Conservation (phyloP, 345 rosid species). For the Odontarrhena argentea region DNA sequence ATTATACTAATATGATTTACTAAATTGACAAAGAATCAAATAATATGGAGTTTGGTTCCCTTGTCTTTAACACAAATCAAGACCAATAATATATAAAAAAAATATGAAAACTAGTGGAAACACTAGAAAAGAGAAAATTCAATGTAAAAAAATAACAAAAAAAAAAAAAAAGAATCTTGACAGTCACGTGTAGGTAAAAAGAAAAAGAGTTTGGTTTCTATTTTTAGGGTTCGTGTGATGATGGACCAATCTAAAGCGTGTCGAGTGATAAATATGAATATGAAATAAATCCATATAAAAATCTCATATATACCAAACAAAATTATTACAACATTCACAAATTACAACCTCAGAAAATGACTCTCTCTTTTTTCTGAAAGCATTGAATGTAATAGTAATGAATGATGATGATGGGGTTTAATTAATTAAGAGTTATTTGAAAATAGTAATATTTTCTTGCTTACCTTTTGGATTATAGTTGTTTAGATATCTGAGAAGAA, state of each 20-base stretch:
- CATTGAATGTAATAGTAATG: no score
- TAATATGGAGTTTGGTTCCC: conserved; percentile 6
- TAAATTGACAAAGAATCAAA: conserved; percentile 23
- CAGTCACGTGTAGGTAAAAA: conserved; percentile 41
- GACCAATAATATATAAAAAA: background rate
- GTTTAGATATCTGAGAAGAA: no score
- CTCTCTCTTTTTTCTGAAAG: no score
- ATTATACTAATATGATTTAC: background rate
- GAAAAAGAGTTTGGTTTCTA: conserved; percentile 36
- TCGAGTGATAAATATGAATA: conserved; percentile 45
- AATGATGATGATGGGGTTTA: no score
- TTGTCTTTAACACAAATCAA: conserved; percentile 28
- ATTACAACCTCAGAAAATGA: conserved; percentile 1
- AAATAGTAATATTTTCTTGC: no score
- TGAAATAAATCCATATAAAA: background rate
- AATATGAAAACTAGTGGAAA: background rate
- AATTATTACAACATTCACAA: conserved; percentile 27
- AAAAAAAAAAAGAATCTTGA: conserved; percentile 42
- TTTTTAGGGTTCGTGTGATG: conserved; percentile 37
- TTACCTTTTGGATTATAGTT: no score
- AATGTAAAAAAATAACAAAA: conserved; percentile 28
- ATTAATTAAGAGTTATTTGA: no score
- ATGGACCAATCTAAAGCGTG: conserved; percentile 51
- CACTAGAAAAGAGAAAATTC: conserved; percentile 4
- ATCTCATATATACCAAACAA: conserved; percentile 31